phyloP scores from a whole-genome alignment of 345 rosid genomes.

The Crucihimalaya himalaica region DNA sequence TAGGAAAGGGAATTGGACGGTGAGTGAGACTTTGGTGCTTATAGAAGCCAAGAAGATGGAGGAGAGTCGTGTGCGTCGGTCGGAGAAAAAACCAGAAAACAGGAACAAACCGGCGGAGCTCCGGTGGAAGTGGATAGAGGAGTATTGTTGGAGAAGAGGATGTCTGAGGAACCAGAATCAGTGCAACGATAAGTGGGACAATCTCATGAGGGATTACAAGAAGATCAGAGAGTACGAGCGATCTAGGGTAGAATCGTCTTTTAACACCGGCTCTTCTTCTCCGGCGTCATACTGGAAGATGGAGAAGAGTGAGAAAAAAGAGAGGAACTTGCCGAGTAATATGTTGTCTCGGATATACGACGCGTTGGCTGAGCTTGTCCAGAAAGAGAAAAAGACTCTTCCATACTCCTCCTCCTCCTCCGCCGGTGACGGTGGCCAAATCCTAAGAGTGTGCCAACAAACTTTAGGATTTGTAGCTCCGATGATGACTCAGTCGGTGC shows the following conservation, averaged over 20 bases:
- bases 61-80: constrained; percentile 61
- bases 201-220: constrained; percentile 87
- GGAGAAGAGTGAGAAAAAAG: constrained; percentile 72
- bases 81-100: not conserved
- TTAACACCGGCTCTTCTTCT: constrained; percentile 16
- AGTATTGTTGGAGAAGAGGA: constrained; percentile 62
- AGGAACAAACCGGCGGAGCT: constrained; percentile 55
- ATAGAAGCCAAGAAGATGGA: constrained; percentile 82
- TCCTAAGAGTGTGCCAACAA: constrained; percentile 13
- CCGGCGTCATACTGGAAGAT: constrained; percentile 54
- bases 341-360: constrained; percentile 63
- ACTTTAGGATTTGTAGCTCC: constrained; percentile 33
- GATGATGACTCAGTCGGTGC: constrained; percentile 39
- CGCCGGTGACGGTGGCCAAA: not conserved
- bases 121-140: constrained; percentile 93
- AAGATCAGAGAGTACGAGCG: constrained; percentile 70
- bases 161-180: constrained; percentile 80
- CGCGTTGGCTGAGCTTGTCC: constrained; percentile 61
- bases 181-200: constrained; percentile 92
- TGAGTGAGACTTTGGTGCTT: constrained; percentile 67
- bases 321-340: constrained; percentile 64
- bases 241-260: constrained; percentile 30
- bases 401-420: not conserved
- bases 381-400: constrained; percentile 51
- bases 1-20: constrained; percentile 80